Conservation (phyloP, 352 stramenopile genomes). For the Nothophytophthora sp. region DNA sequence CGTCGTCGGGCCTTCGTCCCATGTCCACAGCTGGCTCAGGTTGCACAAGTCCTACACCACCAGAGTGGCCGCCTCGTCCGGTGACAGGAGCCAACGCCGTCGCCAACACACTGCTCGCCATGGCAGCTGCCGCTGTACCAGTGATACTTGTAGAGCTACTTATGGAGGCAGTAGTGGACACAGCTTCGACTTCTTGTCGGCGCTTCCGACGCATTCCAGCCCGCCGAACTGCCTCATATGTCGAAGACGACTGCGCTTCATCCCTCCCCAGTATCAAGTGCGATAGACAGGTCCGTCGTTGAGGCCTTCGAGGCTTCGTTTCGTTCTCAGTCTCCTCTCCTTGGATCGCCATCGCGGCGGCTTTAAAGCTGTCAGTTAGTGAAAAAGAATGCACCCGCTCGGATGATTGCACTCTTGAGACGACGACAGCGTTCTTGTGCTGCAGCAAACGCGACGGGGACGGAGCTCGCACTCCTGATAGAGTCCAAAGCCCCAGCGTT, state of each 20-base stretch:
- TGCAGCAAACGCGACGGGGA: constrained; percentile 4
- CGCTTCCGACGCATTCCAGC: constrained; percentile 30
- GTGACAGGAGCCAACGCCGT: constrained; percentile 31
- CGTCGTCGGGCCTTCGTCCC: not conserved
- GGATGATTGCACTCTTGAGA: constrained; percentile 1
- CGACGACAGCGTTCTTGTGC: constrained; percentile 15
- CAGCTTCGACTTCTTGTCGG: constrained; percentile 16
- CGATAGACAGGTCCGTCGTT: constrained; percentile 23
- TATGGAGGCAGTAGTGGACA: not conserved
- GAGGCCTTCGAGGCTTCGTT: not conserved
- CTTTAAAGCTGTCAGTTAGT: constrained; percentile 33
- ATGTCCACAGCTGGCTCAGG: constrained; percentile 4
- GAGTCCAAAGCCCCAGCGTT: constrained; percentile 54
- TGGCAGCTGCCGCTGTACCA: constrained; percentile 13
- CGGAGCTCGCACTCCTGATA: constrained; percentile 19
- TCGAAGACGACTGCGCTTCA: constrained; percentile 30
- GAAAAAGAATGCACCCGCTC: constrained; percentile 23
- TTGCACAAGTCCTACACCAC: not conserved
- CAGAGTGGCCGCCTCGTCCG: constrained; percentile 4
- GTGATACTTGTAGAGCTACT: constrained; percentile 9
- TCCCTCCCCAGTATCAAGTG: constrained; percentile 52
- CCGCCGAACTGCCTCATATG: constrained; percentile 25
- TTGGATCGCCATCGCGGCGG: constrained; percentile 3
- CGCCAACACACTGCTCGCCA: constrained; percentile 23
- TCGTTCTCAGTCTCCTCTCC: not conserved